These are phyloP conservation scores for Leucocoprinus sp. DNA, from an alignment of 768 basidiomycete genomes.

Conservation along the genomic window DNA sequence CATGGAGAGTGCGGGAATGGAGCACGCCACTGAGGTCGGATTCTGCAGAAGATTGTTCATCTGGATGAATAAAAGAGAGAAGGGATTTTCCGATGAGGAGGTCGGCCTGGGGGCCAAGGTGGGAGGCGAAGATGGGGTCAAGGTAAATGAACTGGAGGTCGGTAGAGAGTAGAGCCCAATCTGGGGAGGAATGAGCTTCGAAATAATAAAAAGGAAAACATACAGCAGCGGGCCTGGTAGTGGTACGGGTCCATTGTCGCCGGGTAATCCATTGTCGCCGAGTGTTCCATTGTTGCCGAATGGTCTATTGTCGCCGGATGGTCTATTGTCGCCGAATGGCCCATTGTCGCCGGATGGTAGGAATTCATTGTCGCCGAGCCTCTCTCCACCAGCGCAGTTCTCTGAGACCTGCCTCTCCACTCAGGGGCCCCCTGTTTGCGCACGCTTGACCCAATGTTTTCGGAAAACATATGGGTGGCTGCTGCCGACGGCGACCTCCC, in stretches of 20 bases:
- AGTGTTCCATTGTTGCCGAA: too few species aligned
- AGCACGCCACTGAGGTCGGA: constrained; percentile 69
- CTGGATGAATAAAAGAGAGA: constrained; percentile 76
- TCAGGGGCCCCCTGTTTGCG: constrained; percentile 17
- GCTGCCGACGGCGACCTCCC: constrained; percentile 82
- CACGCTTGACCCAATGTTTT: constrained; percentile 14
- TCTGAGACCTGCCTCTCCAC: constrained; percentile 10
- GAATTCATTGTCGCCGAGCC: too few species aligned
- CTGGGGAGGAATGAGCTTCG: constrained; percentile 29
- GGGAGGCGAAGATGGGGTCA: constrained; percentile 68
- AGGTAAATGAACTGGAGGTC: constrained; percentile 75
- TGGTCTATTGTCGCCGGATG: too few species aligned
- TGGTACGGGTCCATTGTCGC: constrained; percentile 12
- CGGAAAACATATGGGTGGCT: constrained; percentile 89
- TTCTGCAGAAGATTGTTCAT: constrained; percentile 69
- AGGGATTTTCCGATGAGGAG: constrained; percentile 62
- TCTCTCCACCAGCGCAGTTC: constrained; percentile 6
- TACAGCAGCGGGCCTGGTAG: constrained; percentile 61
- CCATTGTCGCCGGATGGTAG: too few species aligned
- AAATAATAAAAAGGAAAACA: constrained; percentile 17
- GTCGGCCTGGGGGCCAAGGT: constrained; percentile 67
- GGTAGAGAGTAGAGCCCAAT: constrained; percentile 76
- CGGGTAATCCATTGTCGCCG: too few species aligned
- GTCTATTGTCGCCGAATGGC: too few species aligned
- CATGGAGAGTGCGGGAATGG: constrained; percentile 67